These are phyloP conservation scores for Solanum appendiculatum DNA, from an alignment of 257 asterid species.

Conservation along the genomic window DNA sequence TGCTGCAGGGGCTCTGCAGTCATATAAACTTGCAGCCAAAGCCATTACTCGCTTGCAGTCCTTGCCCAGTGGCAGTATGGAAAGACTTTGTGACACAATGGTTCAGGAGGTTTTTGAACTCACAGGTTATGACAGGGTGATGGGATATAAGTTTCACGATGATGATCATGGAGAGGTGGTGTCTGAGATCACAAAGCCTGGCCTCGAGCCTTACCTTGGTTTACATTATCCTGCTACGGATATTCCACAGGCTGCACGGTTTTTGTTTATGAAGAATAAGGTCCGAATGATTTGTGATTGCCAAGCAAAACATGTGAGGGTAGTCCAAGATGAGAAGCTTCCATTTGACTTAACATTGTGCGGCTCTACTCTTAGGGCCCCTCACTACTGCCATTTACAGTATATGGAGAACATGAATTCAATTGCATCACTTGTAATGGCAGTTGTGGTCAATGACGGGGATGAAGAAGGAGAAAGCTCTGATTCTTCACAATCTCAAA, in stretches of 20 bases:
- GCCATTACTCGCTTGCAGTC: slow-evolving; percentile 87
- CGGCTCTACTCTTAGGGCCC: slow-evolving; percentile 89
- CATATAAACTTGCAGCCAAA: slow-evolving; percentile 91
- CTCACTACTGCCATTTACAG: slow-evolving; percentile 83
- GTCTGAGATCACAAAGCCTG: slow-evolving; percentile 74
- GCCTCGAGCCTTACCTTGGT: slow-evolving; percentile 83
- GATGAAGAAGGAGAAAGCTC: slow-evolving; percentile 48
- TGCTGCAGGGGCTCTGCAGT: slow-evolving; percentile 95
- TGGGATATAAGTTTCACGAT: slow-evolving; percentile 82
- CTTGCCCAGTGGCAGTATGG: slow-evolving; percentile 84
- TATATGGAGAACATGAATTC: slow-evolving; percentile 96
- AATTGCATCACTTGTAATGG: slow-evolving; percentile 88
- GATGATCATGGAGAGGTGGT: slow-evolving; percentile 98
- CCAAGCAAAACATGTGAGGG: slow-evolving; percentile 63
- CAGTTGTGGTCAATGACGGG: slow-evolving; percentile 79
- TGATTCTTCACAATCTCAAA: slow-evolving; percentile 40
- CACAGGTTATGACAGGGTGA: slow-evolving; percentile 92
- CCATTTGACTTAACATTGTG: slow-evolving; percentile 75
- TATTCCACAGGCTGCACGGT: slow-evolving; percentile 96
- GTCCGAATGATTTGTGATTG: slow-evolving; percentile 95
- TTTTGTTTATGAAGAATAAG: slow-evolving; percentile 89
- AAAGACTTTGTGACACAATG: slow-evolving; percentile 80
- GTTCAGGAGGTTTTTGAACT: slow-evolving; percentile 90
- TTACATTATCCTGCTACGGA: slow-evolving; percentile 96
- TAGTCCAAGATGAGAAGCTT: slow-evolving; percentile 74